Percentiles rank a stretch among this genome's conserved stretches.
Conservation (phyloP, 805 yeast species). For the Danielia reshetovae region DNA sequence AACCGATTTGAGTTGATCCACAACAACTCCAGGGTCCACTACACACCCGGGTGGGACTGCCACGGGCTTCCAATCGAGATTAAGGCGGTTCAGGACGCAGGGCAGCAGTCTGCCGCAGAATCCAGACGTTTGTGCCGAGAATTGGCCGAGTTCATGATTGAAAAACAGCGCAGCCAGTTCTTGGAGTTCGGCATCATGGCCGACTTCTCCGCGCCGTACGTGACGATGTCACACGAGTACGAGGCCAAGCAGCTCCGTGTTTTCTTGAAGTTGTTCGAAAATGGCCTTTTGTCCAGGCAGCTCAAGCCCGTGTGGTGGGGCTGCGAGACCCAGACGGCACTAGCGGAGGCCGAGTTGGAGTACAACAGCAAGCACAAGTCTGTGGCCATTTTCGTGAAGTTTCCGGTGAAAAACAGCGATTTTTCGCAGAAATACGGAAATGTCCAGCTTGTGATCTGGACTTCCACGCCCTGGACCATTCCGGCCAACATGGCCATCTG, state of each 20-base stretch:
- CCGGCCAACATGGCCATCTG: constrained; percentile 85
- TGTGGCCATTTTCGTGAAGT: constrained; percentile 63
- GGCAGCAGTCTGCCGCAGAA: constrained; percentile 39
- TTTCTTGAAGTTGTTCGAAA: constrained; percentile 60
- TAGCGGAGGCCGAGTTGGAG: constrained; percentile 95
- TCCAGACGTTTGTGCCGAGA: constrained; percentile 61
- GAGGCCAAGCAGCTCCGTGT: constrained; percentile 73
- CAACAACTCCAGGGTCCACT: constrained; percentile 59
- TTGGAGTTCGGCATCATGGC: constrained; percentile 75
- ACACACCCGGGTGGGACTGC: constrained; percentile 97
- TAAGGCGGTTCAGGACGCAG: constrained; percentile 56
- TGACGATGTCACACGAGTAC: constrained; percentile 66
- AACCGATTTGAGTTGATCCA: constrained; percentile 61
- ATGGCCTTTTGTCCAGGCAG: constrained; percentile 73
- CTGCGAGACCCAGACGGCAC: constrained; percentile 85
- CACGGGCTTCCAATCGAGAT: constrained; percentile 97
- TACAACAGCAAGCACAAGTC: constrained; percentile 72
- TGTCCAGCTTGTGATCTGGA: constrained; percentile 68
- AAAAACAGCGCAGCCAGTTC: constrained; percentile 61
- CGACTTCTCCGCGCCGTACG: constrained; percentile 70
- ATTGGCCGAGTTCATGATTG: constrained; percentile 68
- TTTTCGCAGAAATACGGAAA: constrained; percentile 16
- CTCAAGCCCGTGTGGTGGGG: constrained; percentile 98
- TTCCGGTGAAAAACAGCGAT: constrained; percentile 39
- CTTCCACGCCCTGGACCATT: constrained; percentile 98